These are phyloP conservation scores for Myrmaecium sp. DNA, from an alignment of 2,329 filamentous ascomycete species.

Conservation along the genomic window DNA sequence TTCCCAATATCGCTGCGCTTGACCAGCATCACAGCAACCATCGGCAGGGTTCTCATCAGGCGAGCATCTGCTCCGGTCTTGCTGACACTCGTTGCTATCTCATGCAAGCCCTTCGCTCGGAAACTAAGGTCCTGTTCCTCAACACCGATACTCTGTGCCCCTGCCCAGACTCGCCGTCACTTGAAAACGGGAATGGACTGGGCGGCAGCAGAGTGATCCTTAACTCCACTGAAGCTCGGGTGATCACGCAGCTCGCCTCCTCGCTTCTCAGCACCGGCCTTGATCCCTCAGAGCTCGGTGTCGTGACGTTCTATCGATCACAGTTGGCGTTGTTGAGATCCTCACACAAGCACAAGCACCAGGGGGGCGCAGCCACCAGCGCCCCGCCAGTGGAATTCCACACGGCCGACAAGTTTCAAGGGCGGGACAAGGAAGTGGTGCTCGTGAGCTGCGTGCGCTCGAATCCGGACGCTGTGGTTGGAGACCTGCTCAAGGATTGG, in stretches of 20 bases:
- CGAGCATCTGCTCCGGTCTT: slow-evolving; percentile 33
- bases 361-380: slow-evolving; percentile 23
- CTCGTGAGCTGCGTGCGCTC: slow-evolving; percentile 75
- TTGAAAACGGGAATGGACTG: slow-evolving; percentile 42
- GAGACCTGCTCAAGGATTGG: slow-evolving; percentile 83
- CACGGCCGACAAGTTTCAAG: slow-evolving; percentile 92
- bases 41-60: too few relatives aligned
- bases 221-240: slow-evolving; percentile 64
- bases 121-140: slow-evolving; percentile 64
- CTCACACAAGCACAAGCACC: slow-evolving; percentile 39
- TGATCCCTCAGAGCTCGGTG: slow-evolving; percentile 59
- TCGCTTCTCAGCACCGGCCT: slow-evolving; percentile 62
- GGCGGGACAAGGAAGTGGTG: slow-evolving; percentile 85
- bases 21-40: slow-evolving; percentile 14
- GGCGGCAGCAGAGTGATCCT: slow-evolving; percentile 77
- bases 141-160: slow-evolving; percentile 67
- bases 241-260: slow-evolving; percentile 68
- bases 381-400: slow-evolving; percentile 63
- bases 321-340: slow-evolving; percentile 74
- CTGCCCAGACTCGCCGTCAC: too few relatives aligned
- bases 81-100: slow-evolving; percentile 51
- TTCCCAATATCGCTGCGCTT: slow-evolving; percentile 35
- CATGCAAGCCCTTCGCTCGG: slow-evolving; percentile 49
- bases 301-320: slow-evolving; percentile 93
- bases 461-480: slow-evolving; percentile 69